These are phyloP conservation scores for Cymbopogon flexuosus DNA, from an alignment of 202 grass and related monocot genomes.

Conservation along the genomic window DNA sequence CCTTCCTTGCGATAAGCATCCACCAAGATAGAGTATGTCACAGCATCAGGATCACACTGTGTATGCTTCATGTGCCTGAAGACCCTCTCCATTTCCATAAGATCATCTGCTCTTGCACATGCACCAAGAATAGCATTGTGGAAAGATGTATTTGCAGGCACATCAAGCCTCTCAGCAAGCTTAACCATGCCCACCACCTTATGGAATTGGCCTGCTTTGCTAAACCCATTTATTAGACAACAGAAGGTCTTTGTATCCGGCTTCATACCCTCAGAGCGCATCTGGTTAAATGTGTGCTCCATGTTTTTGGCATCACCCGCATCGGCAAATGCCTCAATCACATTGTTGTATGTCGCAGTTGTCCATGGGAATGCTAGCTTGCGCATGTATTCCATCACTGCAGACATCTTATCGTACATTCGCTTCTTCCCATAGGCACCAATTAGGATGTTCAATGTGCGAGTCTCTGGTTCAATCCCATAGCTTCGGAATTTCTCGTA, in stretches of 20 bases:
- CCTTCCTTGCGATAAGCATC: conserved; percentile 89
- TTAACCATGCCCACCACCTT: conserved; percentile 87
- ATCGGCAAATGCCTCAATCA: conserved; percentile 89
- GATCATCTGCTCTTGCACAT: conserved; percentile 74
- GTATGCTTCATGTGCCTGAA: conserved; percentile 80
- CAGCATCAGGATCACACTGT: conserved; percentile 50
- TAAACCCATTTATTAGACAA: conserved; percentile 77
- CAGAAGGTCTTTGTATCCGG: conserved; percentile 86
- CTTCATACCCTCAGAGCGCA: conserved; percentile 83
- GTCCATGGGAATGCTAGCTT: conserved; percentile 83
- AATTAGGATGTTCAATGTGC: conserved; percentile 87
- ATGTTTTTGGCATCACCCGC: conserved; percentile 69
- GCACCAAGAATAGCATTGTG: conserved; percentile 68
- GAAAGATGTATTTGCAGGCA: conserved; percentile 50
- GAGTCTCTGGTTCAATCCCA: conserved; percentile 78
- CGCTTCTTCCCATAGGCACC: conserved; percentile 76
- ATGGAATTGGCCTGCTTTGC: conserved; percentile 77
- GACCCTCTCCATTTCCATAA: conserved; percentile 94
- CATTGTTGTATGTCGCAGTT: conserved; percentile 84
- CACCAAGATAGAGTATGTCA: conserved; percentile 60
- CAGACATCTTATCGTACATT: conserved; percentile 88
- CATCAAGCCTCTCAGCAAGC: conserved; percentile 72
- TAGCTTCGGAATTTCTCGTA: conserved; percentile 84
- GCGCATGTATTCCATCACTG: conserved; percentile 97
- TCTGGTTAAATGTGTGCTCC: conserved; percentile 90